These are phyloP conservation scores for Bipolaris gigantea DNA, from an alignment of 2,329 filamentous ascomycete species.

Conservation along the genomic window DNA sequence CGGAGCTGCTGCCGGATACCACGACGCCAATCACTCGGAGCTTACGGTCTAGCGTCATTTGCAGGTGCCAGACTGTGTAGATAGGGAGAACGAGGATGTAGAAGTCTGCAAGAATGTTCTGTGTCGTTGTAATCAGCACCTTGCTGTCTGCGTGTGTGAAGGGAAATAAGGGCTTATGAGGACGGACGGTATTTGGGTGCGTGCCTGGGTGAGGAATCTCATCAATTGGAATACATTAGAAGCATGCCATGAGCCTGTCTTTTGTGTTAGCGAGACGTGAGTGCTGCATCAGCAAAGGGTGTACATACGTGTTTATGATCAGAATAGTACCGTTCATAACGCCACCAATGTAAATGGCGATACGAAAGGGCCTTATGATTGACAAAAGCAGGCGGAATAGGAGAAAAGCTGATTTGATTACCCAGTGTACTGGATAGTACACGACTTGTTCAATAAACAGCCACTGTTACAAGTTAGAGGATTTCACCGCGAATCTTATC, in stretches of 20 bases:
- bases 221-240: background rate
- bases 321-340: background rate
- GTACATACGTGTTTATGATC: background rate
- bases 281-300: background rate
- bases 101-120: constrained; percentile 4
- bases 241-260: background rate
- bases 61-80: background rate
- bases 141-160: no score
- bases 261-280: background rate
- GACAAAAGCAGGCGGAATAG: constrained; percentile 1
- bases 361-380: background rate
- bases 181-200: background rate
- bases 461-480: background rate
- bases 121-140: background rate
- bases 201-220: background rate
- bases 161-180: background rate
- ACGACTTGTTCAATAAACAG: constrained; percentile 1
- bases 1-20: background rate
- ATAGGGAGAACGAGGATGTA: background rate
- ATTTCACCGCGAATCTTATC: background rate
- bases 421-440: background rate
- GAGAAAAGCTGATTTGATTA: constrained; percentile 2
- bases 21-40: background rate
- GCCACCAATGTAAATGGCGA: background rate
- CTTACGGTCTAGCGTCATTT: background rate